Evolutionary conservation across 345 rosid genomes (phyloP).

Genomic region (Hypericum androsaemum): DNA sequence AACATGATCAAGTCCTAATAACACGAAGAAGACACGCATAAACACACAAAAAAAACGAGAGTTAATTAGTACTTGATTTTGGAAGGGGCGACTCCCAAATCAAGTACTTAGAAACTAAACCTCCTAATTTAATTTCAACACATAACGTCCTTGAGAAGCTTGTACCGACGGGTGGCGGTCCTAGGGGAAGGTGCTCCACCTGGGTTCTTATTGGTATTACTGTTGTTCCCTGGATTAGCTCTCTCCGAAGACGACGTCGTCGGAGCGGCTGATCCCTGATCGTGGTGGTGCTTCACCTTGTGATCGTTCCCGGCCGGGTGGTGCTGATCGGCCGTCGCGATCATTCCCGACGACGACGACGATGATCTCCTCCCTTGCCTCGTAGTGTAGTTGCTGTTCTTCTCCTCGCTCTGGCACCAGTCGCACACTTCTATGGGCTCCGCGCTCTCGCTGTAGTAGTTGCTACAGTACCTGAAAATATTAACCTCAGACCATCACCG

Average conservation of each 20-base stretch:
- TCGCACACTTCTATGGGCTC: constrained; percentile 66
- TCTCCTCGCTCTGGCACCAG: constrained; percentile 84
- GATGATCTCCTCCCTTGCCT: constrained; percentile 19
- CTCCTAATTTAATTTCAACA: constrained; percentile 24
- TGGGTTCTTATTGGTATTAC: constrained; percentile 19
- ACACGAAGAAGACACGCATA: too few species aligned
- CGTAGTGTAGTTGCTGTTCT: constrained; percentile 32
- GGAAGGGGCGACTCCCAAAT: too few species aligned
- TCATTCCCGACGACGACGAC: too few species aligned
- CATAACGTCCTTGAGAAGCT: constrained; percentile 99
- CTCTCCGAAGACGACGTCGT: constrained; percentile 35
- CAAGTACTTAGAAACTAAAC: too few species aligned
- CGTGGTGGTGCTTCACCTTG: constrained; percentile 8
- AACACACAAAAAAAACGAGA: too few species aligned
- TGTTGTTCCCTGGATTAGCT: constrained; percentile 7
- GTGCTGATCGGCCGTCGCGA: too few species aligned
- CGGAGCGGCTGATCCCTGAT: constrained; percentile 43
- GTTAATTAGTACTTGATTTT: too few species aligned
- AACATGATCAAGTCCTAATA: too few species aligned
- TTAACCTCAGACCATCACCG: constrained; percentile 1
- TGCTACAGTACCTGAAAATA: constrained; percentile 71
- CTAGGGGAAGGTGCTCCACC: constrained; percentile 63
- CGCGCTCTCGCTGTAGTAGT: constrained; percentile 54
- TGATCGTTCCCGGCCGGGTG: constrained; percentile 13
- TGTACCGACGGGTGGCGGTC: constrained; percentile 85